Base-by-base conservation (phyloP, 1,139 yeast species). In the Geotrichum histeridarum region DNA sequence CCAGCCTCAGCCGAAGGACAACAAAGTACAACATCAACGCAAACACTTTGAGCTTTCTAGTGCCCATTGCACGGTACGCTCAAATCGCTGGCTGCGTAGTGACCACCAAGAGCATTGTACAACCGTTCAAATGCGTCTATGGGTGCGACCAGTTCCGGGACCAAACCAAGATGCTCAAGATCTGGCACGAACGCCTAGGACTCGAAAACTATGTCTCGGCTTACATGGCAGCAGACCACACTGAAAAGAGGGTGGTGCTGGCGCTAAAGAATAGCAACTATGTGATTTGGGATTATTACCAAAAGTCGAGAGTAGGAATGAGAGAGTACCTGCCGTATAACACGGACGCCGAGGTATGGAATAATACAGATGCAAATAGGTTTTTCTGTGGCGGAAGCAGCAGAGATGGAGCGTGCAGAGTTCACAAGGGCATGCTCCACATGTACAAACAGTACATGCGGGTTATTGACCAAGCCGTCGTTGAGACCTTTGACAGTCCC, bases 371-470 rank as follows among this genome's bases (percentile, higher is more conserved):
- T 2, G 4, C 15, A 4, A 37, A 37, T n/a, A n/a, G 4, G n/a
- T n/a, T 2, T n/a, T 8, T 8, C 9, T 37, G 39, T 14, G 39
- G 61, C 63, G 55, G 50, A 72, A 70, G 14, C 14, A n/a, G 37
- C 17, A 37, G 15, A 3, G 39, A 8, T n/a, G 15, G 18, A 5
- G 8, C 2, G 8, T 84, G 90, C 64, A 67, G 66, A 44, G 80
- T 82, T 14, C 91, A 84, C 65, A 69, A 74, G 52, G 91, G 93
- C 0, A 82, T 83, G 32, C 36, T 61, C 70, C 69, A 46, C 22
- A 36, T 55, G 17, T 54, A 54, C 43, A 71, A 77, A 41, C 68
- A 65, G 12, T 67, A 65, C 14, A 71, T 75, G 50, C 63, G 73
- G 27, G 64, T 64, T 14, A 70, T 71, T 17, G 71, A 76, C 12